phyloP scores from a whole-genome alignment of 257 asterid species.

The Henckelia pumila region DNA sequence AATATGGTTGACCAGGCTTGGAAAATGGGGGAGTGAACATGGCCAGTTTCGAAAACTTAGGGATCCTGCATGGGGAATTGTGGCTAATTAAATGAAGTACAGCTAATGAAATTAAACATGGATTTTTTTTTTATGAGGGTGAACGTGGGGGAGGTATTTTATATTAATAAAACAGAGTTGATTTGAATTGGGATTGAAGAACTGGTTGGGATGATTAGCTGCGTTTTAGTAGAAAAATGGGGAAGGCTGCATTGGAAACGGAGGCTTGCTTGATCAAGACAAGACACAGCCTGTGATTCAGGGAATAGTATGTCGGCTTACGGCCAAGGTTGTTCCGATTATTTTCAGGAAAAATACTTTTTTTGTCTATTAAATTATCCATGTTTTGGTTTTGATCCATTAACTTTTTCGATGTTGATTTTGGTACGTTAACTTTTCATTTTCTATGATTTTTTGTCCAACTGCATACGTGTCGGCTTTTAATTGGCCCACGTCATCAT shows the following conservation, averaged over 20 bases:
- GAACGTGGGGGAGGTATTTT: constrained; percentile 31
- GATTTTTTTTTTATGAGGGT: constrained; percentile 23
- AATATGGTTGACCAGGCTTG: constrained; percentile 22
- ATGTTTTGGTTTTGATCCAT: too few relatives aligned
- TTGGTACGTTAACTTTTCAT: too few relatives aligned
- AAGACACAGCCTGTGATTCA: constrained; percentile 40
- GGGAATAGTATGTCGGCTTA: constrained; percentile 40
- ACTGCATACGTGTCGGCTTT: too few relatives aligned
- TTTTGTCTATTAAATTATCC: too few relatives aligned
- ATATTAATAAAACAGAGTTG: not conserved
- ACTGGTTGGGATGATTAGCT: constrained; percentile 32
- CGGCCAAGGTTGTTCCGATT: too few relatives aligned
- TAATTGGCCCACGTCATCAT: too few relatives aligned
- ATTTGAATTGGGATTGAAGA: constrained; percentile 34
- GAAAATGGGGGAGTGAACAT: constrained; percentile 33
- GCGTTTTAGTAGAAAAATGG: constrained; percentile 30
- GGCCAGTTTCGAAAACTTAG: constrained; percentile 47
- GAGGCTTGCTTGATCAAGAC: constrained; percentile 44
- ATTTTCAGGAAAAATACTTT: too few relatives aligned
- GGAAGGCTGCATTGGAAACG: constrained; percentile 32
- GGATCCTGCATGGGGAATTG: constrained; percentile 59
- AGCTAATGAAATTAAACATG: not conserved
- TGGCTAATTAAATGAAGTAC: not conserved
- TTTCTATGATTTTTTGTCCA: too few relatives aligned
- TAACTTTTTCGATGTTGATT: too few relatives aligned